Base-by-base conservation (phyloP, 2,329 filamentous ascomycete genomes). In the Penicillium sp. region DNA sequence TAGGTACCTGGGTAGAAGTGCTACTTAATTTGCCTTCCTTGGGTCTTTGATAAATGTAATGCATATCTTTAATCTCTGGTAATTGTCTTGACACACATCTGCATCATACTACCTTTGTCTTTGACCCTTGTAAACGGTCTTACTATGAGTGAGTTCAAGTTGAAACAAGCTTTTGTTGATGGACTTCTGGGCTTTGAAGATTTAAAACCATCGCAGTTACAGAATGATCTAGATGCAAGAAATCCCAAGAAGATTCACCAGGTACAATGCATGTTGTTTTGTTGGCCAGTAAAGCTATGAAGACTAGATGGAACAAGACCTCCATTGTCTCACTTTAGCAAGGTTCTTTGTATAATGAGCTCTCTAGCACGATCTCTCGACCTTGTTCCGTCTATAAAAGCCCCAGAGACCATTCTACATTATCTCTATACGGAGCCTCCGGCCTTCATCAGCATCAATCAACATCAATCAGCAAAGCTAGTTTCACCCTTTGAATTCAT, bases 201-300 rank as follows among this genome's bases (percentile, higher is more conserved):
- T 17, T 17, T n/a, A 48, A 5, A 16, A 19, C 4, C 14, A 30
- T 9, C 8, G 4, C 12, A 4, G 12, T 48, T 25, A 33, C 8
- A 35, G 6, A n/a, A 12, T 45, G 9, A 17, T 16, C 11, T 10
- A 19, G 14, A 28, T n/a, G 25, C 4, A 37, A 16, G 25, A 11
- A 25, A 30, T 4, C 7, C 2, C n/a, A 10, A 17, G 9, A 31
- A 2, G 10, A 71, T 72, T 74, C 37, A 73, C 1, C 5, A 7
- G 10, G 19, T 26, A 4, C 1, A 12, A 8, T 14, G 4, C 7
- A 30, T 7, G 7, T n/a, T 30, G 12, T 35, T 30, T 31, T 49
- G 9, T n/a, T 40, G 6, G 12, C 5, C 12, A 31, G 10, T 9
- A 26, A 5, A 30, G 8, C 17, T 22, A 11, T 19, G 9, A 25